Conservation (phyloP, 208 protist species). For the Crithidia thermophila region DNA sequence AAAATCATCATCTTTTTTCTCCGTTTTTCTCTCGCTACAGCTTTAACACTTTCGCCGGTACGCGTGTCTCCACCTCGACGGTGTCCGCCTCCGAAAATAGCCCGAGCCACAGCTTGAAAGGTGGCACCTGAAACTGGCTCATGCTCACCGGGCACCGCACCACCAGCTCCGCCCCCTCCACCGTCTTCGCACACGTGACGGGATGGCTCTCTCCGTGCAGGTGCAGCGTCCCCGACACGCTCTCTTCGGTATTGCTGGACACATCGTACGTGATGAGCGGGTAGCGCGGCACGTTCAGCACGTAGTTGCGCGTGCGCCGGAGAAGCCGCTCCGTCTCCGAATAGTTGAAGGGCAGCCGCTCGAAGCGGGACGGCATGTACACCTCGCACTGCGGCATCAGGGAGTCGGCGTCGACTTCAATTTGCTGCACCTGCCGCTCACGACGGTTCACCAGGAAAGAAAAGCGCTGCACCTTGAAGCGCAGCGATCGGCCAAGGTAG, state of each 20-base stretch:
- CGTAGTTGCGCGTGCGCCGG: slow-evolving; percentile 45
- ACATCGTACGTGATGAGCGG: slow-evolving; percentile 75
- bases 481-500: slow-evolving; percentile 72
- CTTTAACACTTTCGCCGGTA: slow-evolving; percentile 62
- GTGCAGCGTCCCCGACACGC: slow-evolving; percentile 53
- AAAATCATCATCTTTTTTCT: not conserved
- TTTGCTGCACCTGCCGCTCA: slow-evolving; percentile 38
- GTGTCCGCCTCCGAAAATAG: slow-evolving; percentile 71
- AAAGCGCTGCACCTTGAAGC: slow-evolving; percentile 72
- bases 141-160: slow-evolving; percentile 81
- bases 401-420: slow-evolving; percentile 80
- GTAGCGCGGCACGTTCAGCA: slow-evolving; percentile 67
- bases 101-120: slow-evolving; percentile 63
- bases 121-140: slow-evolving; percentile 56
- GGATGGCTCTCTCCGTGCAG: slow-evolving; percentile 61
- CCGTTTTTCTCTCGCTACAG: slow-evolving; percentile 29
- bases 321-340: slow-evolving; percentile 67
- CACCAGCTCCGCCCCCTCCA: slow-evolving; percentile 77
- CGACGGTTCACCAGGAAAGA: slow-evolving; percentile 43
- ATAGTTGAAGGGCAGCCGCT: slow-evolving; percentile 62
- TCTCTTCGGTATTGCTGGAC: slow-evolving; percentile 32
- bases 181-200: slow-evolving; percentile 62
- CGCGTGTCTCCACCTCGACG: slow-evolving; percentile 83
- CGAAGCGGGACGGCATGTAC: slow-evolving; percentile 40
- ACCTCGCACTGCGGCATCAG: slow-evolving; percentile 84